These are phyloP conservation scores for Saccharomycopsis oosterbeekiorum DNA, from an alignment of 805 yeast species.

Conservation along the genomic window DNA sequence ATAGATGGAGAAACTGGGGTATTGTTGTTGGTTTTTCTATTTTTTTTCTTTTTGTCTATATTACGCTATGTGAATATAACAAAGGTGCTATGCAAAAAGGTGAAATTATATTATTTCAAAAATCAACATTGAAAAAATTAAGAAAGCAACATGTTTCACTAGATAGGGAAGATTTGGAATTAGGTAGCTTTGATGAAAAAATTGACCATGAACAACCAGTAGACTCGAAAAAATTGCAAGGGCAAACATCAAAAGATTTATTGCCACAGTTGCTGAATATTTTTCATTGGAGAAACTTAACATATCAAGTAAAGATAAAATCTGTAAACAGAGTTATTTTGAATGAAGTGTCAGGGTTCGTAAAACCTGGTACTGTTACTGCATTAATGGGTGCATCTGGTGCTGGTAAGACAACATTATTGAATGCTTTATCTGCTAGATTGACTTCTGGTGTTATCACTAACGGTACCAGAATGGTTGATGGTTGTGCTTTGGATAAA, in stretches of 20 bases:
- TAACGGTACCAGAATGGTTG: conserved; percentile 43
- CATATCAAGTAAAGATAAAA: conserved; percentile 55
- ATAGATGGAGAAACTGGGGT: conserved; percentile 60
- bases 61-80: conserved; percentile 40
- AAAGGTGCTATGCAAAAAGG: conserved; percentile 51
- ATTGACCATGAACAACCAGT: conserved; percentile 14
- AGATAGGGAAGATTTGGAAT: conserved; percentile 22
- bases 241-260: conserved; percentile 24
- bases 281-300: conserved; percentile 64
- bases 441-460: conserved; percentile 43
- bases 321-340: conserved; percentile 44
- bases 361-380: conserved; percentile 53
- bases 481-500: conserved; percentile 42
- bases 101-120: conserved; percentile 47
- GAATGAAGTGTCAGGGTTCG: conserved; percentile 49
- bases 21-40: conserved; percentile 45
- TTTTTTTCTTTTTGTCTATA: conserved; percentile 41
- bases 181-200: conserved; percentile 12
- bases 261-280: conserved; percentile 30
- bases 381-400: conserved; percentile 52
- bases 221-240: conserved; percentile 6
- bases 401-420: conserved; percentile 53
- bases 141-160: conserved; percentile 25
- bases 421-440: conserved; percentile 44
- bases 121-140: conserved; percentile 27